phyloP scores from a whole-genome alignment of 345 rosid genomes.

The Ceriops decandra region DNA sequence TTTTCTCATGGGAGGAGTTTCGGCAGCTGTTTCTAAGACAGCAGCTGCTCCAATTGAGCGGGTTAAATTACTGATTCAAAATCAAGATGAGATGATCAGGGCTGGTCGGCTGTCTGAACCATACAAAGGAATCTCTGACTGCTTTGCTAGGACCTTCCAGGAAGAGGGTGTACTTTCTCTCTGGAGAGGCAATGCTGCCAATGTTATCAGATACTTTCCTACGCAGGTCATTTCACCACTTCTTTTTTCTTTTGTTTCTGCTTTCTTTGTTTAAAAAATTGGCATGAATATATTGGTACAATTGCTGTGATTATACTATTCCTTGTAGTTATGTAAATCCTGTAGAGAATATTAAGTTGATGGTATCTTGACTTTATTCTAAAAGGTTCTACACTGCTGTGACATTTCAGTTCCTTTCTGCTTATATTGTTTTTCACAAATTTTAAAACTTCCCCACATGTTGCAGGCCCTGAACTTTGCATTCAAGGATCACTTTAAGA shows the following conservation, averaged over 20 bases:
- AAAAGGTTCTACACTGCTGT: background rate
- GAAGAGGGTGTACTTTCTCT: constrained; percentile 65
- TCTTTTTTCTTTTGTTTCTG: background rate
- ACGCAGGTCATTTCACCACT: constrained; percentile 50
- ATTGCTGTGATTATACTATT: background rate
- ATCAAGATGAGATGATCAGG: constrained; percentile 85
- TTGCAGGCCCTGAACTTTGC: constrained; percentile 86
- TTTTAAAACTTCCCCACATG: background rate
- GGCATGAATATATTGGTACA: no score
- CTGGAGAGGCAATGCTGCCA: constrained; percentile 92
- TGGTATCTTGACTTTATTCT: background rate
- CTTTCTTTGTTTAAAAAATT: background rate
- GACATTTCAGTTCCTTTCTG: background rate
- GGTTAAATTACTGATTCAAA: constrained; percentile 82
- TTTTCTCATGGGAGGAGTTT: constrained; percentile 74
- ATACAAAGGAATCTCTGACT: constrained; percentile 77
- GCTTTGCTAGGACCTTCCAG: constrained; percentile 56
- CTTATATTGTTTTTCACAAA: background rate
- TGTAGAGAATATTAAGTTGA: background rate
- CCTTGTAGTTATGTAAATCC: background rate
- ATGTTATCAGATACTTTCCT: constrained; percentile 87
- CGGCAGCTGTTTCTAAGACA: constrained; percentile 56
- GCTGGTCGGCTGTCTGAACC: constrained; percentile 72
- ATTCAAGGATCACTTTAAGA: constrained; percentile 85
- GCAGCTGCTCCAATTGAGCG: constrained; percentile 88